Evolutionary conservation across 2,329 filamentous ascomycete genomes (phyloP), one percentile per base, ranked within the genome.

Genomic region (Aspergillus sp.): DNA sequence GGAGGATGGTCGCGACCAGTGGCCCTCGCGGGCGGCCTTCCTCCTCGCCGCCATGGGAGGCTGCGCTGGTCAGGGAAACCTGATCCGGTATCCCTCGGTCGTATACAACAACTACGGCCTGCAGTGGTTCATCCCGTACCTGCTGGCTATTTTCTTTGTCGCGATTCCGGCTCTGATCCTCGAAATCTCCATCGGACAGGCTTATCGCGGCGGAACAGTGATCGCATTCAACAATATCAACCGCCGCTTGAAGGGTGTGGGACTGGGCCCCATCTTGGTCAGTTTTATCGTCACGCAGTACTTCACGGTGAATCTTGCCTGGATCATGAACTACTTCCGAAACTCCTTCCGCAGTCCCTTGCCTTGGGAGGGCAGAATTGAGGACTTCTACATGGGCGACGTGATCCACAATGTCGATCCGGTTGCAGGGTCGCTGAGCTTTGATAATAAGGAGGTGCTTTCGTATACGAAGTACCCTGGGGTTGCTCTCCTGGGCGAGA

Each of bases 51-150:
- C 82, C 3, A 84, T 85, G 82, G 82, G 83, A 44, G 83, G 83
- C 51, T 83, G 80, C 62, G 82, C 81, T 1, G 83, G 83, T 48
- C 82, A 84, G 73, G 83, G 83, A 27, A 85, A 85, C 64, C 73
- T 85, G 23, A 74, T 85, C 19, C 77, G 83, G 27, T 85, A 85
- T 59, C 83, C 83, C 2, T 84, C 82, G 0, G 80, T 83, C 40
- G 78, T 84, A 2, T 86, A 83, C 77, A 85, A 85, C 72, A 85
- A 85, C 66, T 77, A 83, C 56, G 83, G 83, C 3, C 73, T 85
- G 6, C 83, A 85, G 64, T 86, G 83, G 83, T 86, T 84, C 67
- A 79, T 85, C 17, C 83, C 83, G 0, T 86, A 85, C 60, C 66
- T 85, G 4, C 71, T 85, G 56, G 80, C 81, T 6, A 76, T 85